Conservation (phyloP, 306 rosid species). For the Myrica gale region DNA sequence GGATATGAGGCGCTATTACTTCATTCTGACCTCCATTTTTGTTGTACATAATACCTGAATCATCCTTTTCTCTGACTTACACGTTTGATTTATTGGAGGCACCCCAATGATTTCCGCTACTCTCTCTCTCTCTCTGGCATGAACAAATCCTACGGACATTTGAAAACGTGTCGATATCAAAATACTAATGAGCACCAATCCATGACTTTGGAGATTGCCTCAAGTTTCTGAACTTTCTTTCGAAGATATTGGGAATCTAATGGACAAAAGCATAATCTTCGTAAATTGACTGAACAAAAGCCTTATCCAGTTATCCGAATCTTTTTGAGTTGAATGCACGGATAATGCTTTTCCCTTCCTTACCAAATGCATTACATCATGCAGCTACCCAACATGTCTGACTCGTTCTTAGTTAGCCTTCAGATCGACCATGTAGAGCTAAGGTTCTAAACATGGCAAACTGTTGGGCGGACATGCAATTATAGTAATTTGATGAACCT, state of each 20-base stretch:
- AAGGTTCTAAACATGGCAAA: background rate
- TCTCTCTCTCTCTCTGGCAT: background rate
- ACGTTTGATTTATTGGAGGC: too few relatives aligned
- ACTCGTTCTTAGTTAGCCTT: background rate
- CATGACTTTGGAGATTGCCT: background rate
- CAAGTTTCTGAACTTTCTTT: background rate
- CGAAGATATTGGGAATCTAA: conserved; percentile 4
- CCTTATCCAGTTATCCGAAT: conserved; percentile 2
- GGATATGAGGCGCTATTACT: background rate
- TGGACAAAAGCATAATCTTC: conserved; percentile 25
- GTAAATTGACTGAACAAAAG: background rate
- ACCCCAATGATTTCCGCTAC: background rate
- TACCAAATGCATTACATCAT: conserved; percentile 24
- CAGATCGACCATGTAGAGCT: background rate
- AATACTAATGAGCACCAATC: background rate
- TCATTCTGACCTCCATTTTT: too few relatives aligned
- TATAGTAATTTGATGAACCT: background rate
- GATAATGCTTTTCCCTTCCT: conserved; percentile 7
- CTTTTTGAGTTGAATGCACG: conserved; percentile 11
- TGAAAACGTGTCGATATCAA: background rate
- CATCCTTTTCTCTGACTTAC: too few relatives aligned
- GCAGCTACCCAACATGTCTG: conserved; percentile 23
- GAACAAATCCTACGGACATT: background rate
- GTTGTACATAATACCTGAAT: too few relatives aligned
- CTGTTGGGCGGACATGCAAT: background rate